These are phyloP conservation scores for Medicago truncatula DNA, from an alignment of 306 rosid genomes.

Conservation along the genomic window DNA sequence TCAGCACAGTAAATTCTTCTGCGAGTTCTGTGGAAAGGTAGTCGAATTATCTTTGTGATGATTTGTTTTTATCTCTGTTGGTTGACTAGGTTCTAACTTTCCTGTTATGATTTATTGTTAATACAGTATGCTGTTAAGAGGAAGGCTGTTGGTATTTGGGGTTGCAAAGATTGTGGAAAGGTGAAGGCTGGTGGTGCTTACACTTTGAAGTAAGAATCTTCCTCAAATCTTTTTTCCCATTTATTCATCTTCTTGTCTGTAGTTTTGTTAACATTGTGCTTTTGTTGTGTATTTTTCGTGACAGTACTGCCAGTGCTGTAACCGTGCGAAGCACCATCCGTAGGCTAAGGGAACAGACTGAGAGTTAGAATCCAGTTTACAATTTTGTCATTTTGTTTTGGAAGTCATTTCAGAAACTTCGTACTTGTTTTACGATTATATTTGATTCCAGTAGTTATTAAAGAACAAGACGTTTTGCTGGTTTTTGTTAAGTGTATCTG, in stretches of 20 bases:
- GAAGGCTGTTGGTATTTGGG: no score
- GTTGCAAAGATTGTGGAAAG: no score
- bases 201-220: no score
- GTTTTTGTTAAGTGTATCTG: conserved; percentile 11
- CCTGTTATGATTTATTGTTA: neutral
- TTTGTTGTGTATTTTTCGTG: conserved; percentile 24
- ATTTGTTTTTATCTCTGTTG: neutral
- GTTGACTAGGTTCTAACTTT: neutral
- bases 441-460: conserved; percentile 10
- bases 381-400: conserved; percentile 10
- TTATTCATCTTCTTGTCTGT: neutral
- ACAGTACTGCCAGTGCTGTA: conserved; percentile 85
- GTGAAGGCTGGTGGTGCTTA: no score
- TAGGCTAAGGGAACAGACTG: conserved; percentile 88
- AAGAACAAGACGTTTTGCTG: neutral
- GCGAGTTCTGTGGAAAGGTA: conserved; percentile 91
- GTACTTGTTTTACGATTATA: neutral
- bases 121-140: no score
- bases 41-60: neutral
- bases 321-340: conserved; percentile 75
- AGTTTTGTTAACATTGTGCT: neutral
- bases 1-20: conserved; percentile 80
- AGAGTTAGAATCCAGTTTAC: conserved; percentile 46
- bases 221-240: neutral
- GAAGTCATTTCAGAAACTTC: neutral